phyloP scores from a whole-genome alignment of 345 rosid genomes.

The Syzygium aromaticum region DNA sequence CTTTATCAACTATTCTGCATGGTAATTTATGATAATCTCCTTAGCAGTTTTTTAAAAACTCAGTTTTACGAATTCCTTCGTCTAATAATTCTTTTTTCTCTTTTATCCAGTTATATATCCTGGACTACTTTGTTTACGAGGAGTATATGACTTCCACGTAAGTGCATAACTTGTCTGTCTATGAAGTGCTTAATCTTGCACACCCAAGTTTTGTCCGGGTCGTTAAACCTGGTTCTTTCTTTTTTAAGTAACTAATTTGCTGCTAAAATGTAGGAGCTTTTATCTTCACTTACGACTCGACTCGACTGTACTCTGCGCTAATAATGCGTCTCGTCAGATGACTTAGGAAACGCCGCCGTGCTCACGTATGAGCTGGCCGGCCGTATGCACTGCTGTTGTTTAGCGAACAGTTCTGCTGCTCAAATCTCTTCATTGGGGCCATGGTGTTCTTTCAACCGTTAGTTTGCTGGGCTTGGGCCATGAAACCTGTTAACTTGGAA shows the following conservation, averaged over 20 bases:
- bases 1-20: constrained; percentile 74
- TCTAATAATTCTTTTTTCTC: neutral
- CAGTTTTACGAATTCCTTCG: neutral
- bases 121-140: constrained; percentile 83
- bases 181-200: neutral
- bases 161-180: constrained; percentile 21
- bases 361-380: neutral
- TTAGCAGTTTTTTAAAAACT: neutral
- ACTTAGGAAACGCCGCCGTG: neutral
- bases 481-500: neutral
- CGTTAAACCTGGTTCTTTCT: neutral
- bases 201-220: neutral
- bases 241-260: neutral
- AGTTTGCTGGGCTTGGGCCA: neutral
- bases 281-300: neutral
- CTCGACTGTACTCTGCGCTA: neutral
- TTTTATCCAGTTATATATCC: constrained; percentile 54
- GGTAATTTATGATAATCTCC: constrained; percentile 34
- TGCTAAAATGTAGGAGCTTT: neutral
- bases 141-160: constrained; percentile 99
- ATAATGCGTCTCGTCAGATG: neutral
- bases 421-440: neutral
- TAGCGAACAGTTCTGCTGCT: neutral
- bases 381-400: neutral
- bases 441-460: neutral